Percentiles rank a stretch among this genome's conserved stretches.
These are phyloP conservation scores for Ramaria rubella DNA, from an alignment of 768 basidiomycete genomes.

Conservation along the genomic window DNA sequence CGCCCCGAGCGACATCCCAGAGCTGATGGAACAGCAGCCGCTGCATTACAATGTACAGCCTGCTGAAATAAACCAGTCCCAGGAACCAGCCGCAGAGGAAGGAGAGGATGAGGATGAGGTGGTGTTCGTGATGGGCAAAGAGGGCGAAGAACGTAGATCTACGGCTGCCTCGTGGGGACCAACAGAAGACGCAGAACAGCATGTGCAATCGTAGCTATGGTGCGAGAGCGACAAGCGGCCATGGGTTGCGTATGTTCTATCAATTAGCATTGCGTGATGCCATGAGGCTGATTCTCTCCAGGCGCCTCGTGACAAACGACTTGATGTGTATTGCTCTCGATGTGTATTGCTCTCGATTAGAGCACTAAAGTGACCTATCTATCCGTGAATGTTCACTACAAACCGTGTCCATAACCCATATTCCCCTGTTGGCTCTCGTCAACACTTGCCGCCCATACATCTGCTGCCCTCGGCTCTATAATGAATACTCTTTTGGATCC, in stretches of 20 bases:
- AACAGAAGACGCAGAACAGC: not conserved
- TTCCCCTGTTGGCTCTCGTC: not conserved
- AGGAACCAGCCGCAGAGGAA: slow-evolving; percentile 29
- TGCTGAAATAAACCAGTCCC: not conserved
- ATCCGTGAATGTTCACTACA: not conserved
- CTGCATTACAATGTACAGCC: not conserved
- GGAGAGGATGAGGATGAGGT: slow-evolving; percentile 72
- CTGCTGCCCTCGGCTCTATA: not conserved
- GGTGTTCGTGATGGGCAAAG: slow-evolving; percentile 61
- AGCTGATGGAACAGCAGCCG: slow-evolving; percentile 15
- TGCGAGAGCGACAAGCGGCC: not conserved
- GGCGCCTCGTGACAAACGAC: too few relatives aligned
- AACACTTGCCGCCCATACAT: not conserved
- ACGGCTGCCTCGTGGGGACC: not conserved
- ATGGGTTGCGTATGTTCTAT: not conserved
- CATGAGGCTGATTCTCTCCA: not conserved
- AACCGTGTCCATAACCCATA: not conserved
- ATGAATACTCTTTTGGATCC: not conserved
- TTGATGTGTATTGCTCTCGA: not conserved
- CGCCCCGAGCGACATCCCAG: slow-evolving; percentile 38
- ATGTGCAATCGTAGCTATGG: not conserved
- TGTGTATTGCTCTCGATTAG: not conserved
- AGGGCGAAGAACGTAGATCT: slow-evolving; percentile 25
- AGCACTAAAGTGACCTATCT: not conserved
- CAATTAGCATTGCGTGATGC: too few relatives aligned